Base-by-base conservation (phyloP, 2,329 filamentous ascomycete genomes). In the Chaetomium sp. region DNA sequence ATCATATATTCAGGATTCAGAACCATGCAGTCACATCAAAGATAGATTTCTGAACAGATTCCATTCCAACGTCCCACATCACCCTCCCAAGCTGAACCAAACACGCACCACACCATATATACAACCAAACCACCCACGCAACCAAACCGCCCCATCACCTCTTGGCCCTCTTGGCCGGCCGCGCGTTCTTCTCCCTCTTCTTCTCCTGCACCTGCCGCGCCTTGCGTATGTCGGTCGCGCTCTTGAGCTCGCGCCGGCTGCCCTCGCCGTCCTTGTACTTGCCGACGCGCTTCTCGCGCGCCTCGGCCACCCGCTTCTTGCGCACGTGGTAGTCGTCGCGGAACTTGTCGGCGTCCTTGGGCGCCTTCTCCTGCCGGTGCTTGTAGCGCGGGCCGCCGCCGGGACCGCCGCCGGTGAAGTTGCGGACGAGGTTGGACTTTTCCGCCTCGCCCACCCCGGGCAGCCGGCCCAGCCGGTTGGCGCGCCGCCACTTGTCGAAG, bases 271-370 rank as follows among this genome's bases (percentile, higher is more conserved):
- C 90, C 75, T 82, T 86, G 80, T 89, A 94, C 68, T 86, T 84
- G 58, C 90, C 91, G 33, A 92, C 78, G 23, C 90, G 83, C 80
- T 93, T 93, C 82, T 97, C 91, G 78, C 90, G 90, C 54, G 94
- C 93, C 74, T 93, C 93, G 19, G 88, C 87, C 21, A 95, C 89
- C 74, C 92, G 88, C 88, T 93, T 93, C 88, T 95, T 97, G 80
- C 91, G 89, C 75, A 88, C 87, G 69, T 96, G 83, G 78, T 91
- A 99, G 78, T 99, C 94, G 76, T 94, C 93, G 67, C 95, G 85
- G 78, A 86, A 94, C 79, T 91, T 94, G 81, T 99, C 95, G 8
- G 95, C 93, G 72, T 92, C 87, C 83, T 97, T 98, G 68, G 96
- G 95, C 63, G 93, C 93, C 79, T 86, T 88, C 75, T 95, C 89